phyloP scores from a whole-genome alignment of 2,329 filamentous ascomycete genomes.

The Botrytis medusae region DNA sequence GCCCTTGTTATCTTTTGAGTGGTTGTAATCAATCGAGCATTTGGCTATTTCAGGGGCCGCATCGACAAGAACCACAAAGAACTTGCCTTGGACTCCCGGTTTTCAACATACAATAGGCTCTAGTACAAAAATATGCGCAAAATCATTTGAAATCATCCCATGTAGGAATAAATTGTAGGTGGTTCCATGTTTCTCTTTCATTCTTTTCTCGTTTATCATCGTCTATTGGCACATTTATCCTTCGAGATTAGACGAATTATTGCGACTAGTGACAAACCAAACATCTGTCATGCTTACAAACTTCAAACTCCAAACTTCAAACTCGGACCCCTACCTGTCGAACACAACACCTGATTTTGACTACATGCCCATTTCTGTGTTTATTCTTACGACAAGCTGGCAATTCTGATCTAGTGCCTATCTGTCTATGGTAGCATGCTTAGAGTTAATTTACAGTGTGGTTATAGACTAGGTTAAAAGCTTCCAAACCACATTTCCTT shows the following conservation, averaged over 20 bases:
- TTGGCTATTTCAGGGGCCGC: constrained; percentile 2
- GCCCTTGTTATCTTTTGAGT: neutral
- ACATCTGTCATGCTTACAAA: no score
- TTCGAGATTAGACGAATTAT: neutral
- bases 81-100: neutral
- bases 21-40: neutral
- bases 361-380: neutral
- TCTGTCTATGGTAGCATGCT: neutral
- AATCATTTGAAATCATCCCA: neutral
- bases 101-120: neutral
- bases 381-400: neutral
- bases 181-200: neutral
- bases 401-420: no score
- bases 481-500: neutral
- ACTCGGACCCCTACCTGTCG: neutral
- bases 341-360: neutral
- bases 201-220: neutral
- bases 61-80: neutral
- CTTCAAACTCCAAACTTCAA: no score
- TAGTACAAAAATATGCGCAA: neutral
- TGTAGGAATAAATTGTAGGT: neutral
- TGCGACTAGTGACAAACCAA: no score
- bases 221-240: neutral
- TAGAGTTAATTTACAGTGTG: neutral
- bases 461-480: neutral